A percentile compares a stretch with the other conserved stretches of the same genome.
phyloP scores from a whole-genome alignment of 208 protist genomes.

The Porcisia hertigi region DNA sequence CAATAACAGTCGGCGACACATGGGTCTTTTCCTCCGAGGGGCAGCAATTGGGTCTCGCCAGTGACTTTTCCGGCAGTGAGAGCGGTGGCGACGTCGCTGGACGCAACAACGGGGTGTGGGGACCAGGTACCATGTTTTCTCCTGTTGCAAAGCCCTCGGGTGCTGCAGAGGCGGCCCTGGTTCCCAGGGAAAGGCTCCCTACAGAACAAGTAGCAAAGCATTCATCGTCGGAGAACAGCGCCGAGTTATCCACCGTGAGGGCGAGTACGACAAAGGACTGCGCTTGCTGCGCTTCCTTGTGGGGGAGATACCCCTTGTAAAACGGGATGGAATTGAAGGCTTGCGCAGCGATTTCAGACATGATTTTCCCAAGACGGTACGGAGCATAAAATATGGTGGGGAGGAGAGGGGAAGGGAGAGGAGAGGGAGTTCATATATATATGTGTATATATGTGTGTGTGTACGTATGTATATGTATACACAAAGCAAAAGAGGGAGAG shows the following conservation, averaged over 20 bases:
- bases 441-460: no score
- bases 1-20: not conserved
- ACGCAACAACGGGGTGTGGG: slow-evolving; percentile 6
- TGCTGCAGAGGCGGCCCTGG: not conserved
- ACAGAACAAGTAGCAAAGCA: not conserved
- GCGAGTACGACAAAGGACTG: slow-evolving; percentile 65
- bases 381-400: not conserved
- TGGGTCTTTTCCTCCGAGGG: slow-evolving; percentile 18
- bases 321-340: slow-evolving; percentile 57
- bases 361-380: not conserved
- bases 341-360: slow-evolving; percentile 40
- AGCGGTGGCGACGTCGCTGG: not conserved
- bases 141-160: slow-evolving; percentile 7
- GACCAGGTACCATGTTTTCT: not conserved
- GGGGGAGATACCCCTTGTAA: slow-evolving; percentile 79
- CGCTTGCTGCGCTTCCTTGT: slow-evolving; percentile 41
- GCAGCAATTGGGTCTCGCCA: slow-evolving; percentile 1
- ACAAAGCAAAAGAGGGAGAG: no score
- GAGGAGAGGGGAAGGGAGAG: not conserved
- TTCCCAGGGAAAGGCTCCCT: not conserved
- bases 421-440: not conserved
- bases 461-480: no score
- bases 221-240: slow-evolving; percentile 21
- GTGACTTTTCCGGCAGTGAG: slow-evolving; percentile 4
- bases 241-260: slow-evolving; percentile 11